phyloP scores from a whole-genome alignment of 1,284 basidiomycete species.

The Pholiota adiposa region DNA sequence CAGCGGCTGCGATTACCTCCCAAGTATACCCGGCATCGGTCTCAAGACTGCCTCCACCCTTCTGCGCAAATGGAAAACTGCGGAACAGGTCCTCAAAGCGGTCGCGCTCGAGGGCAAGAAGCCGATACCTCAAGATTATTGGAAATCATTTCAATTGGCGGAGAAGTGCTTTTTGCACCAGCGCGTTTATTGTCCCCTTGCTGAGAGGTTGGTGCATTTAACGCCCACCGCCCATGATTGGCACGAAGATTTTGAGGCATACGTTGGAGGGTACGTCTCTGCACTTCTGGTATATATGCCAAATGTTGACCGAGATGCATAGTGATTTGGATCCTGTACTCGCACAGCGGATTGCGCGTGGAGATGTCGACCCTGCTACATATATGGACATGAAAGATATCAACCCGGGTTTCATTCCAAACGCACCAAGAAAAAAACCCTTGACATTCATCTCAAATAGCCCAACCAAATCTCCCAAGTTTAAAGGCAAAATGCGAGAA shows the following conservation, averaged over 20 bases:
- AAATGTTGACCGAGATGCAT: conserved; percentile 11
- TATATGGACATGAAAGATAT: conserved; percentile 78
- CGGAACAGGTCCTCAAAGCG: conserved; percentile 85
- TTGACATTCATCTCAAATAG: conserved; percentile 31
- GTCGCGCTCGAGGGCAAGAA: conserved; percentile 88
- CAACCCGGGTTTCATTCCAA: conserved; percentile 71
- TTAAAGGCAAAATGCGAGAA: conserved; percentile 48
- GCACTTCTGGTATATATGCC: background rate
- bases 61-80: conserved; percentile 84
- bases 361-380: conserved; percentile 81
- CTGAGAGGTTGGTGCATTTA: conserved; percentile 71
- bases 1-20: conserved; percentile 96
- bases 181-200: conserved; percentile 84
- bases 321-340: conserved; percentile 64
- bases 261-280: conserved; percentile 70
- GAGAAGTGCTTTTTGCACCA: conserved; percentile 96
- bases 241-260: conserved; percentile 67
- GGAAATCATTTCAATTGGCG: conserved; percentile 74
- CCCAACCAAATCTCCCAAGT: conserved; percentile 34
- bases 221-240: conserved; percentile 57
- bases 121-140: conserved; percentile 78
- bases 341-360: conserved; percentile 72
- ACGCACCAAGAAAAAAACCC: conserved; percentile 32
- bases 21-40: conserved; percentile 92
- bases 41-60: conserved; percentile 93